Conservation (phyloP, 345 rosid genomes). For the Moricandia moricandioides region DNA sequence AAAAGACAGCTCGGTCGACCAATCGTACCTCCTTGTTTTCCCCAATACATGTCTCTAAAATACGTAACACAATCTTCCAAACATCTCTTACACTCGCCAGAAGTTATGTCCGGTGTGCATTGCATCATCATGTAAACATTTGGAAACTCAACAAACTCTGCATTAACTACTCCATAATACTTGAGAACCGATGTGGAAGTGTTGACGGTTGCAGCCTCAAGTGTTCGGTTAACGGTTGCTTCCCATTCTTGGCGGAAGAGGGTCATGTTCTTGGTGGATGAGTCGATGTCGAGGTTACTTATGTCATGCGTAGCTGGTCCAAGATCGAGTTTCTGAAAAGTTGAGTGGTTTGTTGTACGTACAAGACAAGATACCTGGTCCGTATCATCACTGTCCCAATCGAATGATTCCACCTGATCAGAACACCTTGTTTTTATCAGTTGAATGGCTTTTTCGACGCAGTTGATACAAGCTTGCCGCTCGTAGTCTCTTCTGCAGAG, state of each 20-base stretch:
- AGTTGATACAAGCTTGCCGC: conserved; percentile 29
- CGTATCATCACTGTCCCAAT: not conserved
- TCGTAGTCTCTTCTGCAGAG: conserved; percentile 41
- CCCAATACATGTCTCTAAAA: not conserved
- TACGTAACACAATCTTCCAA: not conserved
- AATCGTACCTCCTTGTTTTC: not conserved
- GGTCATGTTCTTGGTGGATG: not conserved
- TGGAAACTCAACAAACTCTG: conserved; percentile 2
- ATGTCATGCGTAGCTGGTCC: not conserved
- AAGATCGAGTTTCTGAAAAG: not conserved
- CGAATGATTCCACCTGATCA: not conserved
- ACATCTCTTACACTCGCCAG: conserved; percentile 3
- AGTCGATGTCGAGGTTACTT: not conserved
- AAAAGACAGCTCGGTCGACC: conserved; percentile 4
- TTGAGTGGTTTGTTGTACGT: not conserved
- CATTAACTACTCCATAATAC: not conserved
- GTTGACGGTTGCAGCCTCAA: not conserved
- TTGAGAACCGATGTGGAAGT: not conserved
- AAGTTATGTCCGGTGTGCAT: conserved; percentile 21
- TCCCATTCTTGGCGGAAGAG: conserved; percentile 9
- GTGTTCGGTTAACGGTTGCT: not conserved
- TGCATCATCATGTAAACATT: conserved; percentile 17
- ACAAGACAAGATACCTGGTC: conserved; percentile 2
- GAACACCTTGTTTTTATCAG: not conserved
- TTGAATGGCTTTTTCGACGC: conserved; percentile 11